phyloP scores from a whole-genome alignment of 2,329 filamentous ascomycete genomes.

The Monilinia vaccinii-corymbosi region DNA sequence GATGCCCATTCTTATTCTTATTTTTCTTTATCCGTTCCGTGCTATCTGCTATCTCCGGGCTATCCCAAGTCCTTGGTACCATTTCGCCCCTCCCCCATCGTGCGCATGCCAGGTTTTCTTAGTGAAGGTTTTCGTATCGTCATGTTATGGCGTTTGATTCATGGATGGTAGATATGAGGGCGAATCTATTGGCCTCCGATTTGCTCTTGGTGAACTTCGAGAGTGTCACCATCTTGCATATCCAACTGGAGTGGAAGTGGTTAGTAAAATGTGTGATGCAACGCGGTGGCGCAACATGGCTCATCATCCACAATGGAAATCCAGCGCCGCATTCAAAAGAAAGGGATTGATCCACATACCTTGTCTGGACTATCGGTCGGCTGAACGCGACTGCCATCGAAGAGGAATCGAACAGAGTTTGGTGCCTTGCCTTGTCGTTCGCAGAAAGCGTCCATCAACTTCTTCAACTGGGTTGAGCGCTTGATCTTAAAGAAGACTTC shows the following conservation, averaged over 20 bases:
- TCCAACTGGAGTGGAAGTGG: constrained; percentile 60
- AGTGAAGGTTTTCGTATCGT: constrained; percentile 6
- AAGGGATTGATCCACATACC: constrained; percentile 53
- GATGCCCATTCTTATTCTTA: background rate
- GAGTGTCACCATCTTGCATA: constrained; percentile 90
- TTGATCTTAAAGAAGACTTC: constrained; percentile 99
- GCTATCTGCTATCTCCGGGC: background rate
- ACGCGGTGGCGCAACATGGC: background rate
- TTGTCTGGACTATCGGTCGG: constrained; percentile 82
- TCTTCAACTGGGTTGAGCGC: constrained; percentile 88
- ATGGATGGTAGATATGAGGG: background rate
- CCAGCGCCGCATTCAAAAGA: background rate
- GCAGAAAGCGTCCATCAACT: constrained; percentile 97
- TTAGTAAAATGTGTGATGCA: background rate
- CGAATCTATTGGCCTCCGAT: constrained; percentile 57
- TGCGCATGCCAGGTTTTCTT: background rate
- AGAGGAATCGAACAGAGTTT: constrained; percentile 82
- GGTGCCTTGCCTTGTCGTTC: constrained; percentile 87
- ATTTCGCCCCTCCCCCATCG: background rate
- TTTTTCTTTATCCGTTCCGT: background rate
- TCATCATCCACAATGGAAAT: too few species aligned
- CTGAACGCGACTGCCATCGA: constrained; percentile 90
- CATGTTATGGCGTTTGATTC: constrained; percentile 8
- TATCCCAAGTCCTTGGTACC: background rate
- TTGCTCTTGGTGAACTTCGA: constrained; percentile 97